phyloP scores from a whole-genome alignment of 2,329 filamentous ascomycete genomes.

The Tolypocladium album region DNA sequence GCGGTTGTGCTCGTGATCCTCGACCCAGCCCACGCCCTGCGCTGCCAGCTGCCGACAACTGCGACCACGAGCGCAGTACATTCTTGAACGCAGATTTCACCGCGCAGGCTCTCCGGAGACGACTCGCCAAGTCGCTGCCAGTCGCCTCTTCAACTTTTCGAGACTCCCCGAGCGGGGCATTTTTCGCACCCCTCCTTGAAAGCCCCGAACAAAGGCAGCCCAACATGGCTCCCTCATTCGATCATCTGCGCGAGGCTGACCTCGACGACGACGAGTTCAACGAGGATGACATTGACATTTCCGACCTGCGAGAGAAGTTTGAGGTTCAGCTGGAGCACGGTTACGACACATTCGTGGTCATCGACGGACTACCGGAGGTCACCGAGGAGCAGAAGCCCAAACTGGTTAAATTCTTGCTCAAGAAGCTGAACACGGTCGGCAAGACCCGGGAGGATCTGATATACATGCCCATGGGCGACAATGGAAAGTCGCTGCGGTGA shows the following conservation, averaged over 20 bases:
- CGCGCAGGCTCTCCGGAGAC: not conserved
- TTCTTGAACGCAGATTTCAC: not conserved
- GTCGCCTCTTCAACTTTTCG: slow-evolving; percentile 7
- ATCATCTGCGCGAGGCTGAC: slow-evolving; percentile 84
- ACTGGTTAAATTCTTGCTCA: slow-evolving; percentile 89
- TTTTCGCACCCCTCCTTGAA: slow-evolving; percentile 21
- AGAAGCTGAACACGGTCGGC: slow-evolving; percentile 82
- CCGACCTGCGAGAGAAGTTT: slow-evolving; percentile 86
- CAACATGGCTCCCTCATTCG: slow-evolving; percentile 84
- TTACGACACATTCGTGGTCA: slow-evolving; percentile 89
- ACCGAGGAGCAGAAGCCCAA: slow-evolving; percentile 86
- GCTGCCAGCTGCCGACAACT: not conserved
- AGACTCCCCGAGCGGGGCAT: slow-evolving; percentile 22
- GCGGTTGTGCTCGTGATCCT: not conserved
- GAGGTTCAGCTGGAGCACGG: slow-evolving; percentile 94
- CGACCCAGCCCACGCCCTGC: not conserved
- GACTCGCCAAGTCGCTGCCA: not conserved
- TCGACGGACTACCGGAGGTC: slow-evolving; percentile 87
- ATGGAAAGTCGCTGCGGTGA: slow-evolving; percentile 79
- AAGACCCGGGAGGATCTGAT: slow-evolving; percentile 78
- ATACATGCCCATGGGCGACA: slow-evolving; percentile 86
- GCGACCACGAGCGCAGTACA: not conserved
- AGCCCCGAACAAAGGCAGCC: slow-evolving; percentile 21
- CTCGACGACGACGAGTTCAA: slow-evolving; percentile 78
- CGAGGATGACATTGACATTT: slow-evolving; percentile 89